Evolutionary conservation across 2,329 filamentous ascomycete genomes (phyloP), one percentile per base, ranked within the genome.

Genomic region (Tolypocladium cylindrosporum): DNA sequence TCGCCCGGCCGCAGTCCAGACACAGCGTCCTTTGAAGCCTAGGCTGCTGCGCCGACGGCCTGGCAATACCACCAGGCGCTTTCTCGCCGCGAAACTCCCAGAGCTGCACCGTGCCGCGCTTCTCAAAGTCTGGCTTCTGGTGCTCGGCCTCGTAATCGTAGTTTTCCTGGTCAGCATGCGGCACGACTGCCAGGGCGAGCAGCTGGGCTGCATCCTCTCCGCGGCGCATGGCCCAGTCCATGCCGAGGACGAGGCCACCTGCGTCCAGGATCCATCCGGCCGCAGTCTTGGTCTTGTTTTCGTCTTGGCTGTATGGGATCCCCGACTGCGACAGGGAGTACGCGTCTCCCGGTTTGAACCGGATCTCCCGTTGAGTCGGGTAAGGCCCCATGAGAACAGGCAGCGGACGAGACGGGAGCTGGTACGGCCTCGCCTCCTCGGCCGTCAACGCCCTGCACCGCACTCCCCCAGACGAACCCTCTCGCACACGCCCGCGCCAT

Each of bases 201-300:
- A 81, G 66, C 64, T 83, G 81, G 4, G 72, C 67, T 8, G 68
- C 64, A 21, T 70, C 65, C 11, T 68, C 68, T 3, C 66, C 64
- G 2, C 69, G 62, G 10, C 62, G 60, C 2, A 78, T 76, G 1
- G 77, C 78, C 82, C 82, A 85, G 53, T 75, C 77, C 67, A 84
- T 76, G 34, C 75, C 72, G 5, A 79, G 67, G 5, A 81, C 75
- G 16, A 83, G 73, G 55, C 82, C 81, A 13, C 79, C 81, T 0
- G 77, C 72, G 59, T 85, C 78, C 16, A 85, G 64, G 61, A 83
- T 70, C 79, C 79, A 84, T 4, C 79, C 80, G 68, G 61, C 73
- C 61, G 63, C 64, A 36, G 61, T 55, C n/a, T 66, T 68, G 39
- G 60, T 57, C 13, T 62, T 58, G 8, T 59, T 54, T 1, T 62